A percentile compares a stretch with the other conserved stretches of the same genome.
Conservation (phyloP, 2,329 filamentous ascomycete species). For the Purpureocillium lavendulum region DNA sequence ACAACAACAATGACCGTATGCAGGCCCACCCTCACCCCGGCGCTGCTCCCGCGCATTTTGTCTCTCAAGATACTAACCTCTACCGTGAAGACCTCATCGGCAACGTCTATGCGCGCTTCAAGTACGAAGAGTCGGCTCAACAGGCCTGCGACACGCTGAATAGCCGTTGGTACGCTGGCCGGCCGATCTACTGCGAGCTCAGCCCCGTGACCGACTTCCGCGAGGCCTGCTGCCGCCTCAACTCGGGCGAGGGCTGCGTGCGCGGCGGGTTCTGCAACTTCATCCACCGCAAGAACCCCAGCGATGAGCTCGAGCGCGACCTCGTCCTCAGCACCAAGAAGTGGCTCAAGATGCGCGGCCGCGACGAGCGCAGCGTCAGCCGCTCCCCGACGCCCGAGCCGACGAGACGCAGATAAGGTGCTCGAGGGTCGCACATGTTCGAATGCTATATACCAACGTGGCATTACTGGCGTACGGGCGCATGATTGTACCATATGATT, state of each 20-base stretch:
- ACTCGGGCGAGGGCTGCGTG: conserved; percentile 90
- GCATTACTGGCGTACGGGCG: no score
- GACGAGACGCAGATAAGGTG: conserved; percentile 49
- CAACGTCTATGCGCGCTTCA: conserved; percentile 99
- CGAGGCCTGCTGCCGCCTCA: conserved; percentile 92
- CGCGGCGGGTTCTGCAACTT: conserved; percentile 98
- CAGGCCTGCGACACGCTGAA: conserved; percentile 91
- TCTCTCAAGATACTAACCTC: conserved; percentile 13
- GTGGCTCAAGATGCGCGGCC: conserved; percentile 79
- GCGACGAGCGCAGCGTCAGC: conserved; percentile 73
- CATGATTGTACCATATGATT: no score
- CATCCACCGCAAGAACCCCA: conserved; percentile 95
- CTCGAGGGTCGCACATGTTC: no score
- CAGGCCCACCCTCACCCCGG: conserved; percentile 17
- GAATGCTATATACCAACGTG: no score
- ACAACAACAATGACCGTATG: conserved; percentile 97
- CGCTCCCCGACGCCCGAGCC: conserved; percentile 85
- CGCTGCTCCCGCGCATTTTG: background rate
- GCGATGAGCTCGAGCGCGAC: conserved; percentile 79
- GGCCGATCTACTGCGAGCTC: conserved; percentile 97
- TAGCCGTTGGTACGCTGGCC: conserved; percentile 89
- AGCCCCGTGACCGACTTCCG: conserved; percentile 96
- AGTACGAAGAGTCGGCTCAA: conserved; percentile 96
- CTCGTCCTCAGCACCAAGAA: conserved; percentile 87
- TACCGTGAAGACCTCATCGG: conserved; percentile 70